A percentile compares a stretch with the other conserved stretches of the same genome.
These are phyloP conservation scores for Xylaria castorea DNA, from an alignment of 495 filamentous ascomycete genomes.

Conservation along the genomic window DNA sequence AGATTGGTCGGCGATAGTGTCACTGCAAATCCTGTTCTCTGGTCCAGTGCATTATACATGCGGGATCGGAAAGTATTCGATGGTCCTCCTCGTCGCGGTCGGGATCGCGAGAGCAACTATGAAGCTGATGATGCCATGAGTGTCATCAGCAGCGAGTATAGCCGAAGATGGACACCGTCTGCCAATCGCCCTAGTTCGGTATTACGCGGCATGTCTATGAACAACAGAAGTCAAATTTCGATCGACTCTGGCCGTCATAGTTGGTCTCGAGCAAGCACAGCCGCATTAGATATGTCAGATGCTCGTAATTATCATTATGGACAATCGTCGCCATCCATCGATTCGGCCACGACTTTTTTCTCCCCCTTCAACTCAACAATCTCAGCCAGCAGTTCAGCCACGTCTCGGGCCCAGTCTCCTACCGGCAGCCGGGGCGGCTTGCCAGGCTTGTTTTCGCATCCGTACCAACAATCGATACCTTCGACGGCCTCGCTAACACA, in stretches of 20 bases:
- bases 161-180: constrained; percentile 45
- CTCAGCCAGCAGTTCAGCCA: constrained; percentile 65
- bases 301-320: constrained; percentile 73
- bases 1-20: constrained; percentile 88
- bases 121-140: constrained; percentile 58
- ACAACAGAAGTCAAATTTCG: constrained; percentile 68
- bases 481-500: constrained; percentile 50
- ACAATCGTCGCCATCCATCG: constrained; percentile 73
- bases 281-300: constrained; percentile 68
- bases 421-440: constrained; percentile 61
- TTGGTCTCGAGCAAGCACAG: constrained; percentile 60
- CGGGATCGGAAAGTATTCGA: constrained; percentile 80
- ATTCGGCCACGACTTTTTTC: constrained; percentile 86
- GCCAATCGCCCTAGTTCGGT: constrained; percentile 45
- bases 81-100: constrained; percentile 53
- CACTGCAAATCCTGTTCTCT: constrained; percentile 85
- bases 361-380: constrained; percentile 75
- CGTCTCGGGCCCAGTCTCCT: constrained; percentile 61
- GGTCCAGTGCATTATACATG: constrained; percentile 88
- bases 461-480: constrained; percentile 47
- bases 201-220: constrained; percentile 59
- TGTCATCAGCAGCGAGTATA: constrained; percentile 60
- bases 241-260: constrained; percentile 71
- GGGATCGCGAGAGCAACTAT: constrained; percentile 55
- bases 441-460: constrained; percentile 52